A percentile compares a stretch with the other conserved stretches of the same genome.
phyloP scores from a whole-genome alignment of 495 filamentous ascomycete species.

The Neurospora pannonica region DNA sequence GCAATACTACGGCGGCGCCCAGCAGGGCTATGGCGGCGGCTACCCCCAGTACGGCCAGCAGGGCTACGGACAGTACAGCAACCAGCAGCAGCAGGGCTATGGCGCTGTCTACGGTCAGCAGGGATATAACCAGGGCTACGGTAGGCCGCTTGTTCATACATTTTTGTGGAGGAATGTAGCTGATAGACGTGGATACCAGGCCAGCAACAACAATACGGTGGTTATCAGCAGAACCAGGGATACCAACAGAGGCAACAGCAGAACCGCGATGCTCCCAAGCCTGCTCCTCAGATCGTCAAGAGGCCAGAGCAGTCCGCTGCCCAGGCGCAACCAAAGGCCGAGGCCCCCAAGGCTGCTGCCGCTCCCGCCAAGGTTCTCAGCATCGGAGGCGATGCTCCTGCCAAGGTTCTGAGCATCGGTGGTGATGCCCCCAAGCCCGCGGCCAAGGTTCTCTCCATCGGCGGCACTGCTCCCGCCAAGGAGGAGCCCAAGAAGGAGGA shows the following conservation, averaged over 20 bases:
- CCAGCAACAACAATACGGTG: constrained; percentile 22
- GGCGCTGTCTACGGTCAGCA: constrained; percentile 36
- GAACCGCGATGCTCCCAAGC: constrained; percentile 39
- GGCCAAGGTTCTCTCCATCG: constrained; percentile 60
- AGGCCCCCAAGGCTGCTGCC: constrained; percentile 36
- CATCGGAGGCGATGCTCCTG: constrained; percentile 38
- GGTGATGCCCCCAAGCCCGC: constrained; percentile 41
- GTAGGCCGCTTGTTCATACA: constrained; percentile 20
- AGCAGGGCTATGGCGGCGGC: constrained; percentile 27
- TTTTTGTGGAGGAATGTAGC: constrained; percentile 9
- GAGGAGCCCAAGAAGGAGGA: constrained; percentile 38
- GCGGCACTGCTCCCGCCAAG: constrained; percentile 34
- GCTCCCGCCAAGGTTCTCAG: constrained; percentile 42
- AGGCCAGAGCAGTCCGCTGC: constrained; percentile 41
- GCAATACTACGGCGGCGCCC: constrained; percentile 32
- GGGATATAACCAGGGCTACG: constrained; percentile 54
- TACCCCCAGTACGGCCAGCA: constrained; percentile 51
- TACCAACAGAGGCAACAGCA: constrained; percentile 48
- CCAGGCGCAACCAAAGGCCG: constrained; percentile 21
- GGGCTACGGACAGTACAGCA: constrained; percentile 45
- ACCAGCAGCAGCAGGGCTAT: constrained; percentile 34
- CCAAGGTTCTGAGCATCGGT: constrained; percentile 41
- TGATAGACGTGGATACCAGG: constrained; percentile 25
- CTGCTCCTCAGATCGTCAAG: constrained; percentile 60
- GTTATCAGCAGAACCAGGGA: constrained; percentile 42